A percentile compares a stretch with the other conserved stretches of the same genome.
These are phyloP conservation scores for Glaciozyma martinii DNA, from an alignment of 768 basidiomycete genomes.

Conservation along the genomic window DNA sequence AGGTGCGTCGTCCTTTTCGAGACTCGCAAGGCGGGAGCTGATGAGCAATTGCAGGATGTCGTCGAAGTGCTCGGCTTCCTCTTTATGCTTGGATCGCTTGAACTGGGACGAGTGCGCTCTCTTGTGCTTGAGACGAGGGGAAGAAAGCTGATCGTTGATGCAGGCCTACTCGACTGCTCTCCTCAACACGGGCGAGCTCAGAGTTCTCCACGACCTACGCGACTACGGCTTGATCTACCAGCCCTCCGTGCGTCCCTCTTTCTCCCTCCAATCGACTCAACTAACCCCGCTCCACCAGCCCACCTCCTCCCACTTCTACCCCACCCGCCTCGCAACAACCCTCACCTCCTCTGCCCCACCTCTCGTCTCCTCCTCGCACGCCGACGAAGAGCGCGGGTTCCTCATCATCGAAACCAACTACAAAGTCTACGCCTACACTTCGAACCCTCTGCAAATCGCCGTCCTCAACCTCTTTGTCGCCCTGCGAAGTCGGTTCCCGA, in stretches of 20 bases:
- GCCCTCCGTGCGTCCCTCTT: constrained; percentile 44
- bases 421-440: constrained; percentile 94
- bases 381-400: constrained; percentile 57
- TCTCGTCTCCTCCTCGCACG: constrained; percentile 41
- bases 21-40: not conserved
- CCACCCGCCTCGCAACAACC: constrained; percentile 88
- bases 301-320: constrained; percentile 73
- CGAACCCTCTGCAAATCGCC: constrained; percentile 91
- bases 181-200: constrained; percentile 65
- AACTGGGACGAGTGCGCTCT: constrained; percentile 66
- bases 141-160: constrained; percentile 11
- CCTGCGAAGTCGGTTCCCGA: constrained; percentile 88
- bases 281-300: constrained; percentile 44
- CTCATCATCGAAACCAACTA: constrained; percentile 97
- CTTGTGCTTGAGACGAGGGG: constrained; percentile 5
- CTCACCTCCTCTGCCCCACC: constrained; percentile 82
- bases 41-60: constrained; percentile 52
- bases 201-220: constrained; percentile 83
- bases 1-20: constrained; percentile 46
- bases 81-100: constrained; percentile 95
- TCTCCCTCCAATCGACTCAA: not conserved
- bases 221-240: constrained; percentile 94
- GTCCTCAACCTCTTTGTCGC: constrained; percentile 89
- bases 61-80: constrained; percentile 88
- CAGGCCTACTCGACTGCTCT: constrained; percentile 85